Base-by-base conservation (phyloP, 495 filamentous ascomycete genomes). In the Neurospora cerealis region DNA sequence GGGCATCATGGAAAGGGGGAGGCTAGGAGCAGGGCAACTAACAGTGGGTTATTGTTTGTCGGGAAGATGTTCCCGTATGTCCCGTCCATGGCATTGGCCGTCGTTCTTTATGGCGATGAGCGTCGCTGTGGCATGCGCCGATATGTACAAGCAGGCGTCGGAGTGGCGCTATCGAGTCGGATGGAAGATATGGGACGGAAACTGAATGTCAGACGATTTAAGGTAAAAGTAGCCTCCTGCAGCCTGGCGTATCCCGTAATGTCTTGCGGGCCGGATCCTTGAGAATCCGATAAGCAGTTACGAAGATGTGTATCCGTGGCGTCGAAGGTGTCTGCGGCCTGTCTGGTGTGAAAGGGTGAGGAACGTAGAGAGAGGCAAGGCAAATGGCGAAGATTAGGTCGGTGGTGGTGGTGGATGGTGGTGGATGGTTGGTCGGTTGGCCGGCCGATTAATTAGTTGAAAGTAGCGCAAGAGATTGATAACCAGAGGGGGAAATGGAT, bases 1-100 rank as follows among this genome's bases (percentile, higher is more conserved):
- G 41, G 70, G 69, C 60, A 11, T 73, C 41, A 72, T 48, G 36
- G 34, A 36, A 71, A 42, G 15, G 72, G 36, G 72, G 24, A 37
- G n/a, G 41, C 72, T 36, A 71, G 69, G 32, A n/a, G 72, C 39
- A 42, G 66, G 69, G 41, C 40, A 48, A 72, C 69, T 41, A 34
- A 28, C 34, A 72, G 44, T 69, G 41, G 44, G n/a, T n/a, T 44
- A 46, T 70, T 76, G 73, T 42, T 72, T 8, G 77, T 46, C 28
- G 78, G 79, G 46, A 77, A 77, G n/a, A 79, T 73, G 44, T 80
- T 81, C 70, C 80, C 80, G 69, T 81, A 81, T 54, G 80, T 71
- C 9, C 80, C 80, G 46, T 80, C 80, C 80, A 81, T 81, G 15
- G 72, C 73, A 73, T 72, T 48, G 36, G 46, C 39, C 7, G 48